Conservation (phyloP, 2,329 filamentous ascomycete genomes). For the Mollisia scopiformis region DNA sequence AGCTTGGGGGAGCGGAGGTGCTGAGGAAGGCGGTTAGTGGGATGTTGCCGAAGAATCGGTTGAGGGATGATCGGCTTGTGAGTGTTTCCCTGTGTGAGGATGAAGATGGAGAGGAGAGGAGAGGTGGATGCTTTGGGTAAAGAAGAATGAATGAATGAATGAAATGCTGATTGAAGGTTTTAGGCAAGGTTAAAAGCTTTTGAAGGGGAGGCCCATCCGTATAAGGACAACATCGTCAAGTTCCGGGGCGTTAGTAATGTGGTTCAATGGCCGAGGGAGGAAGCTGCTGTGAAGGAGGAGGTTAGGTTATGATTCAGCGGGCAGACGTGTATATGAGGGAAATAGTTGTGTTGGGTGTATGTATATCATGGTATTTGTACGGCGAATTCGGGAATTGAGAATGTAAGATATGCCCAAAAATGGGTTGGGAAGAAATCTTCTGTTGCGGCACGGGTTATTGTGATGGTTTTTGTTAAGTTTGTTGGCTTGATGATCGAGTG, state of each 20-base stretch:
- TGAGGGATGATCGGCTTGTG: constrained; percentile 79
- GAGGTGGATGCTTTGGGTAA: not conserved
- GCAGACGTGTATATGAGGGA: constrained; percentile 18
- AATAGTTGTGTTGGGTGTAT: constrained; percentile 12
- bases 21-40: constrained; percentile 89
- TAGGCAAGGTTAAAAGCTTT: constrained; percentile 86
- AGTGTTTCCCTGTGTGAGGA: not conserved
- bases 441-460: too few relatives aligned
- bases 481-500: too few relatives aligned
- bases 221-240: constrained; percentile 82
- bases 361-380: constrained; percentile 14
- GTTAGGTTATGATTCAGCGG: constrained; percentile 1
- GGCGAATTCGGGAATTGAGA: not conserved
- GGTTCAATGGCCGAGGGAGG: constrained; percentile 29
- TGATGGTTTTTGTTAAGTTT: too few relatives aligned
- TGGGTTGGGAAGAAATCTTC: not conserved
- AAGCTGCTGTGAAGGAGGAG: not conserved
- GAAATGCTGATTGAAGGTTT: not conserved
- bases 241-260: constrained; percentile 58
- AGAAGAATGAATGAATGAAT: not conserved
- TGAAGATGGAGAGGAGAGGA: not conserved
- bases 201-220: constrained; percentile 90
- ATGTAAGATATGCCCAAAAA: constrained; percentile 3
- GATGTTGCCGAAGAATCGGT: constrained; percentile 96
- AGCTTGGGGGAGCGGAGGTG: constrained; percentile 92